Evolutionary conservation across 495 filamentous ascomycete genomes (phyloP), one percentile per base, ranked within the genome.

Genomic region (Aspergillus mulundensis): DNA sequence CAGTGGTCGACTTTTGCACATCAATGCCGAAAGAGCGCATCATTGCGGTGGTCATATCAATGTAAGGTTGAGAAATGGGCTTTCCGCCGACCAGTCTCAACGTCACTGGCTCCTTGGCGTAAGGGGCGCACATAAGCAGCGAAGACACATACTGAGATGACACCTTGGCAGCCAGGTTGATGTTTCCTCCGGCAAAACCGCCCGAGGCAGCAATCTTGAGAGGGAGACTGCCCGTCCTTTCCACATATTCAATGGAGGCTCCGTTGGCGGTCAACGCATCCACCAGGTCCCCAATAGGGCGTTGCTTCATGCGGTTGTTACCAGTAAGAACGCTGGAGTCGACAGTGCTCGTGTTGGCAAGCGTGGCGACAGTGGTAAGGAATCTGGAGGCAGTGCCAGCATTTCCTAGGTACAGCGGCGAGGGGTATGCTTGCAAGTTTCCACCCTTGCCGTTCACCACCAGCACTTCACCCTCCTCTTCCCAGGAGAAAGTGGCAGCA

Each of bases 31-130:
- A 99, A 5, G 85, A 82, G 30, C 85, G 81, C 94, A 99, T 99
- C 92, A 99, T 97, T 18, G 90, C 82, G 14, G 90, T 92, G 15
- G 94, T 99, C 92, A 99, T 97, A 62, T 97, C 91, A 66, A 97
- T 97, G 65, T 99, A 99, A 15, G 87, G 87, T 68, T 97, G 91
- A 1, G 93, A 97, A 58, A 97, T 96, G 3, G 93, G 92, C 73
- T 95, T 96, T 51, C 91, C 94, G 39, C 93, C 93, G 39, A 96
- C 87, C 43, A 99, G 76, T 8, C 85, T 86, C 58, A 99, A 75
- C 7, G 90, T 96, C 24, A 97, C 91, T 2, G 94, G 89, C 61
- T 92, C 84, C 70, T 93, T 95, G 48, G 94, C 94, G 61, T 96
- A 97, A 1, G 94, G 94, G 7, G 95, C 95, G 59, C 90, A 95